These are phyloP conservation scores for Incumbomyces lentus DNA, from an alignment of 2,329 filamentous ascomycete genomes.

Conservation along the genomic window DNA sequence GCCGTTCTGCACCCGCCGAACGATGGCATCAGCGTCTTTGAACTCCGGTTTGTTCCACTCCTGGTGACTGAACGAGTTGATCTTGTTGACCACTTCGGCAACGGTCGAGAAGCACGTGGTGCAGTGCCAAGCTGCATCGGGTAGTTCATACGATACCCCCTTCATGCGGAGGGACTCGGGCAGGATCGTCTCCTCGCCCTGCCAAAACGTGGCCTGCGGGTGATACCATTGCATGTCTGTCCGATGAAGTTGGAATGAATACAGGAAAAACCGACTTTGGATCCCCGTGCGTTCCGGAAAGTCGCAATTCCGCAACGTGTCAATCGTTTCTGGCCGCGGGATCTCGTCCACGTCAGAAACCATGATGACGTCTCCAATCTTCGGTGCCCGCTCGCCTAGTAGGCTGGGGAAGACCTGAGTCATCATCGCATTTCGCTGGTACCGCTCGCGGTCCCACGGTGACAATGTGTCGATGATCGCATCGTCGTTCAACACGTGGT, in stretches of 20 bases:
- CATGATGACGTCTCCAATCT: slow-evolving; percentile 45
- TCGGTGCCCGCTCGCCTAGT: slow-evolving; percentile 32
- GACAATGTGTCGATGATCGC: slow-evolving; percentile 16
- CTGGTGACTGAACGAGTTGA: slow-evolving; percentile 47
- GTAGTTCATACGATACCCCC: slow-evolving; percentile 25
- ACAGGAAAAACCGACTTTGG: slow-evolving; percentile 46
- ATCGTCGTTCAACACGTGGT: slow-evolving; percentile 38
- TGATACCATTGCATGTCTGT: slow-evolving; percentile 42
- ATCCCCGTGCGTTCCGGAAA: slow-evolving; percentile 46
- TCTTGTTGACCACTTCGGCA: slow-evolving; percentile 45
- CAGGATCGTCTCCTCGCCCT: slow-evolving; percentile 39
- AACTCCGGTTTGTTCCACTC: slow-evolving; percentile 43
- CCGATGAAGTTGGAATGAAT: slow-evolving; percentile 45
- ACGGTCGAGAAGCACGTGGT: slow-evolving; percentile 51
- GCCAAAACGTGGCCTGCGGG: slow-evolving; percentile 50
- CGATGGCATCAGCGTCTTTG: slow-evolving; percentile 40
- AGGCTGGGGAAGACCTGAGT: slow-evolving; percentile 46
- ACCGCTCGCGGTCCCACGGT: slow-evolving; percentile 43
- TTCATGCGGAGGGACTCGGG: slow-evolving; percentile 43
- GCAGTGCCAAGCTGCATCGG: slow-evolving; percentile 52
- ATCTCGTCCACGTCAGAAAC: slow-evolving; percentile 55
- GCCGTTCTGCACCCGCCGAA: slow-evolving; percentile 42
- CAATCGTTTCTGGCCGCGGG: slow-evolving; percentile 41
- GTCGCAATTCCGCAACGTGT: slow-evolving; percentile 40
- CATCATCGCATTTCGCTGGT: slow-evolving; percentile 48